Percentiles rank a stretch among this genome's conserved stretches.
Conservation (phyloP, 495 filamentous ascomycete genomes). For the Xylaria nigripes region DNA sequence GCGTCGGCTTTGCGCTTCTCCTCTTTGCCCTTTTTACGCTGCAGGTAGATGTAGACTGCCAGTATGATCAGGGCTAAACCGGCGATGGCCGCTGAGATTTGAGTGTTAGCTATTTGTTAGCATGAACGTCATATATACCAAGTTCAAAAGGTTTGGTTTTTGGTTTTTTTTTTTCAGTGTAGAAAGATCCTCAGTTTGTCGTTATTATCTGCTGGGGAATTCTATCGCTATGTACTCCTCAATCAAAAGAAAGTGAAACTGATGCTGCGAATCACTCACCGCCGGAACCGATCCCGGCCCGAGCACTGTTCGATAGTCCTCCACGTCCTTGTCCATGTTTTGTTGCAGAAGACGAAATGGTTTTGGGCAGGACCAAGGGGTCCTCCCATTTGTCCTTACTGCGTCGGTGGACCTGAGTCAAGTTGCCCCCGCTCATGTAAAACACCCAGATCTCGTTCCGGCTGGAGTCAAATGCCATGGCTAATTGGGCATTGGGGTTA, state of each 20-base stretch:
- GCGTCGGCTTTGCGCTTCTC: slow-evolving; percentile 7
- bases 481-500: slow-evolving; percentile 24
- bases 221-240: no score
- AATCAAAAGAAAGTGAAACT: background rate
- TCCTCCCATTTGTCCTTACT: slow-evolving; percentile 11
- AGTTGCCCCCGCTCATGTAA: slow-evolving; percentile 25
- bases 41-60: slow-evolving; percentile 17
- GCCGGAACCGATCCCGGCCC: background rate
- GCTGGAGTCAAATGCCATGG: slow-evolving; percentile 17
- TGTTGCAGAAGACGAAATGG: slow-evolving; percentile 18
- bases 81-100: slow-evolving; percentile 32
- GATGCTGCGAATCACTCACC: background rate
- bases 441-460: slow-evolving; percentile 24
- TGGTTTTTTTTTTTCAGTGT: no score
- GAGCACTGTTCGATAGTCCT: background rate
- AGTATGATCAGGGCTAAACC: slow-evolving; percentile 20
- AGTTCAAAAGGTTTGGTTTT: no score
- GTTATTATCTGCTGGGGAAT: no score
- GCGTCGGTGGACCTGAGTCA: slow-evolving; percentile 27
- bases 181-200: no score
- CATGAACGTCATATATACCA: background rate
- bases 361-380: background rate
- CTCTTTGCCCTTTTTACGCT: slow-evolving; percentile 15
- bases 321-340: background rate
- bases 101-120: background rate